These are phyloP conservation scores for Monosporozyma aerobia DNA, from an alignment of 805 yeast genomes.

Conservation along the genomic window DNA sequence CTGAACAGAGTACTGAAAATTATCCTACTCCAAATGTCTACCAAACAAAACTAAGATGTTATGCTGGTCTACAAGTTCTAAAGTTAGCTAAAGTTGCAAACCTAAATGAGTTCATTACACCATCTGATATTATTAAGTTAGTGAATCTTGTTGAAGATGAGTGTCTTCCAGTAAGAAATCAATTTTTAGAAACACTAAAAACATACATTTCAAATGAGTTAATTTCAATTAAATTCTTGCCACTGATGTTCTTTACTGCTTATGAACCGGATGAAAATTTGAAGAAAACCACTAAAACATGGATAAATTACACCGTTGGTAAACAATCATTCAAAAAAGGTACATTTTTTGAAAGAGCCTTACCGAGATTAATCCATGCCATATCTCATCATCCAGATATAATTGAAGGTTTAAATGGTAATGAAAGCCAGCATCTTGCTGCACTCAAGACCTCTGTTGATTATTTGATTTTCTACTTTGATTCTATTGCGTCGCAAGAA, in stretches of 20 bases:
- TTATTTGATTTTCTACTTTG: conserved; percentile 52
- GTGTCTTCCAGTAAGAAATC: conserved; percentile 43
- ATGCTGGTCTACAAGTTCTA: conserved; percentile 57
- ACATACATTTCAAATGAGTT: conserved; percentile 40
- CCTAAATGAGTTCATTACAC: conserved; percentile 44
- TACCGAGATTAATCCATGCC: conserved; percentile 58
- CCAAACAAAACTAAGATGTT: conserved; percentile 53
- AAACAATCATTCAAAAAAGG: conserved; percentile 30
- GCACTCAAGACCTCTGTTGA: conserved; percentile 48
- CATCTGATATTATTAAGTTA: conserved; percentile 43
- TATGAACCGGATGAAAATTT: conserved; percentile 57
- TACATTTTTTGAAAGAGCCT: conserved; percentile 53
- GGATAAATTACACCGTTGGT: conserved; percentile 56
- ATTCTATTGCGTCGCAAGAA: conserved; percentile 49
- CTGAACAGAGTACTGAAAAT: conserved; percentile 31
- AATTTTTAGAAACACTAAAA: conserved; percentile 43
- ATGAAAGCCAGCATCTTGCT: conserved; percentile 28
- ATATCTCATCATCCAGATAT: conserved; percentile 56
- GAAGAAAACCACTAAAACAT: conserved; percentile 45
- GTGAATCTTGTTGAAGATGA: conserved; percentile 61
- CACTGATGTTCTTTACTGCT: conserved; percentile 63
- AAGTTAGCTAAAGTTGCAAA: conserved; percentile 51
- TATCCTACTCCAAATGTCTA: conserved; percentile 55
- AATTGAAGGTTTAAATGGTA: conserved; percentile 42
- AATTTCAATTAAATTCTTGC: conserved; percentile 57